phyloP scores from a whole-genome alignment of 176 grass and related monocot genomes.

The Oryza officinalis region DNA sequence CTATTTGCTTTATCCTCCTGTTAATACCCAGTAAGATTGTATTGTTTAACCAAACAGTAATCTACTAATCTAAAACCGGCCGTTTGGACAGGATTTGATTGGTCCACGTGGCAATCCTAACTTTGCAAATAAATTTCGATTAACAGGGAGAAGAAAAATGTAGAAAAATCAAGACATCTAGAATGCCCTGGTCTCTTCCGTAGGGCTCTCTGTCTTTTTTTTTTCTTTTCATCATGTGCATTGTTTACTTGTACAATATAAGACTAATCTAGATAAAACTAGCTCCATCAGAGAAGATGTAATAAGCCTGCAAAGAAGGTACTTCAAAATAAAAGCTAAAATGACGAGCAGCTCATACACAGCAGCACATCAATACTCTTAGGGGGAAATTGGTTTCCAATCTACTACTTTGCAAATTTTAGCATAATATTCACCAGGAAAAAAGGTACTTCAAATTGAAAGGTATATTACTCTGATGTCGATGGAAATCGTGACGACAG shows the following conservation, averaged over 20 bases:
- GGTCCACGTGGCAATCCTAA: no score
- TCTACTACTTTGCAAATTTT: conserved; percentile 1
- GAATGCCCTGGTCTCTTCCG: no score
- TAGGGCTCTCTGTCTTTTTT: no score
- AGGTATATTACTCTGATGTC: conserved; percentile 69
- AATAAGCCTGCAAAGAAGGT: conserved; percentile 30
- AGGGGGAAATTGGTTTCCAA: background rate
- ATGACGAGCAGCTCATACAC: background rate
- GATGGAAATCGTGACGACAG: conserved; percentile 87
- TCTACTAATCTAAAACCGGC: no score
- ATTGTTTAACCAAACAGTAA: conserved; percentile 23
- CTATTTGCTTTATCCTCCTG: conserved; percentile 88
- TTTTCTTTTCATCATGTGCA: no score
- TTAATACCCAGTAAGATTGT: conserved; percentile 23
- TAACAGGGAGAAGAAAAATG: no score
- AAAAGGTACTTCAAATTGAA: conserved; percentile 9
- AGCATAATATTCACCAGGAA: conserved; percentile 19
- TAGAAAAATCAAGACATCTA: no score
- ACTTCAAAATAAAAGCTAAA: background rate
- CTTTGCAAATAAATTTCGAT: no score
- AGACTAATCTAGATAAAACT: background rate
- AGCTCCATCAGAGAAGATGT: background rate
- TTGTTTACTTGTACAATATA: no score
- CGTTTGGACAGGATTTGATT: no score
- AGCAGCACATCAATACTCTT: background rate